phyloP scores from a whole-genome alignment of 495 filamentous ascomycete genomes.

The Pseudomonodictys pantanalensis region DNA sequence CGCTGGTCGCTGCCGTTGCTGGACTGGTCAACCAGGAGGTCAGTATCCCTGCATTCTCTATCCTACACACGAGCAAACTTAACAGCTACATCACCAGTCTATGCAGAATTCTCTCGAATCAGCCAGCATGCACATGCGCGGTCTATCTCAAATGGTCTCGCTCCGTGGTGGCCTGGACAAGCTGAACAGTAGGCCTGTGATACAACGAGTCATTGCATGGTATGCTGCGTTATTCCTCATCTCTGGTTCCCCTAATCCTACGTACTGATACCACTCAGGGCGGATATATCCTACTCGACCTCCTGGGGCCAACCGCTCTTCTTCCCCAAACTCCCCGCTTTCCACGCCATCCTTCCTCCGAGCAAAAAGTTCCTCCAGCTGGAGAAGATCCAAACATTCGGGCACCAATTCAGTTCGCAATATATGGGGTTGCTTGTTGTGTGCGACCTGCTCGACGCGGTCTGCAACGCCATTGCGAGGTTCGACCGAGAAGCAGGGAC shows the following conservation, averaged over 20 bases:
- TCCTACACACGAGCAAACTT: too few relatives aligned
- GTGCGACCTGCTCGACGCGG: background rate
- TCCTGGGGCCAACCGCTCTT: slow-evolving; percentile 5
- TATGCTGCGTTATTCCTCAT: background rate
- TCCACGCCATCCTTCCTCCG: background rate
- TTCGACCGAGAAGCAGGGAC: background rate
- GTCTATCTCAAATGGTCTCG: background rate
- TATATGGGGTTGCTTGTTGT: background rate
- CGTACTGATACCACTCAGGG: background rate
- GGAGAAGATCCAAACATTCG: background rate
- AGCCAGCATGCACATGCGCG: slow-evolving; percentile 3
- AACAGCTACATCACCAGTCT: background rate
- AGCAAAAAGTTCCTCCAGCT: background rate
- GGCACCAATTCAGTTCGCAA: background rate
- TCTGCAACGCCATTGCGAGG: background rate
- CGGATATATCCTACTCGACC: slow-evolving; percentile 1
- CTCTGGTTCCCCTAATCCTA: background rate
- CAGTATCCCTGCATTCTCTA: background rate
- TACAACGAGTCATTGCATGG: slow-evolving; percentile 10
- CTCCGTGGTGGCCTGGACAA: background rate
- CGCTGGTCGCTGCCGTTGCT: background rate
- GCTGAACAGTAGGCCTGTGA: slow-evolving; percentile 1
- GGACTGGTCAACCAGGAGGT: slow-evolving; percentile 10
- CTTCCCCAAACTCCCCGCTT: background rate
- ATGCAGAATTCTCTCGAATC: background rate